These are phyloP conservation scores for Capsicum pubescens DNA, from an alignment of 257 asterid genomes.

Conservation along the genomic window DNA sequence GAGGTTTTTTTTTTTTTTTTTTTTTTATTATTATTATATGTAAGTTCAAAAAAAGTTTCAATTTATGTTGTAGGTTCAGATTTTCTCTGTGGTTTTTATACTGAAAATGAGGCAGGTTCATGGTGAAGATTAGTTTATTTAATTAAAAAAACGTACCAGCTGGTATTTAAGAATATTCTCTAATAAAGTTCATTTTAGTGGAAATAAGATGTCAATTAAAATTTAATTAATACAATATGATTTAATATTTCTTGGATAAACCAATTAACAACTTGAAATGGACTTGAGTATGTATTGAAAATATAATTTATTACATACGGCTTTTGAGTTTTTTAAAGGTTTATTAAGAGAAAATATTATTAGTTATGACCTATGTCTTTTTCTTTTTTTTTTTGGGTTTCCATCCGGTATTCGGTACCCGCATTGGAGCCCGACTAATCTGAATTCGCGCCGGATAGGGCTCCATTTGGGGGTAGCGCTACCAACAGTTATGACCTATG, in stretches of 20 bases:
- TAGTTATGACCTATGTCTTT: not conserved
- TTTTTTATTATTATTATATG: too few relatives aligned
- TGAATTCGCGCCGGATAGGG: too few relatives aligned
- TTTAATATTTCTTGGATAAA: not conserved
- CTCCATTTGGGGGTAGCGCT: too few relatives aligned
- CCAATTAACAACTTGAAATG: not conserved
- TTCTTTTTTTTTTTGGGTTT: too few relatives aligned
- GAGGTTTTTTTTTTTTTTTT: too few relatives aligned
- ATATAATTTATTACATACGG: conserved; percentile 2
- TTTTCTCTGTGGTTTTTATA: too few relatives aligned
- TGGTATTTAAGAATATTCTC: not conserved
- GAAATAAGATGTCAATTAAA: not conserved
- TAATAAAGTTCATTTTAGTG: not conserved
- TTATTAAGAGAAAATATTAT: not conserved
- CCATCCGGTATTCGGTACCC: too few relatives aligned
- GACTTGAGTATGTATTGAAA: not conserved
- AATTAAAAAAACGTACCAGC: not conserved
- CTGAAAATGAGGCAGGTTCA: not conserved
- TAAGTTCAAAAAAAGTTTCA: too few relatives aligned
- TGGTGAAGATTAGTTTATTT: not conserved
- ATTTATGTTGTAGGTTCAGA: too few relatives aligned
- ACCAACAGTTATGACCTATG: not conserved
- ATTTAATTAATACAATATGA: not conserved
- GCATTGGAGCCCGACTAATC: too few relatives aligned
- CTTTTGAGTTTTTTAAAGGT: not conserved